Conservation (phyloP, 2,329 filamentous ascomycete species). For the Sarocladium oryzae region DNA sequence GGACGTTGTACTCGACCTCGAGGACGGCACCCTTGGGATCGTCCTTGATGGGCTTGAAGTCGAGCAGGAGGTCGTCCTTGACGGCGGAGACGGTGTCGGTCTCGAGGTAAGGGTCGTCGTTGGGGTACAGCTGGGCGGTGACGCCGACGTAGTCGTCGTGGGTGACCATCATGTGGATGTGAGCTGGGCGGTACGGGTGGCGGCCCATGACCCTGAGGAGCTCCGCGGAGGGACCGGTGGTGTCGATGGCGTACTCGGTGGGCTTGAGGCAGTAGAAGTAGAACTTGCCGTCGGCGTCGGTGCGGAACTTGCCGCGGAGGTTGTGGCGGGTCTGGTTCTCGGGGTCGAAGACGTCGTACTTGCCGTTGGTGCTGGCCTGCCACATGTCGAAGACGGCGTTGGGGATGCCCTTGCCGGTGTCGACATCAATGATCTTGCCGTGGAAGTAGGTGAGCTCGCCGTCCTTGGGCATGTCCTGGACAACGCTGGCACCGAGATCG, state of each 20-base stretch:
- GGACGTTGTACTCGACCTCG: constrained; percentile 36
- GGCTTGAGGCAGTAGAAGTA: constrained; percentile 71
- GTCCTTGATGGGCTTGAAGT: constrained; percentile 39
- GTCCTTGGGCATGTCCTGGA: constrained; percentile 52
- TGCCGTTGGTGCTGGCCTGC: constrained; percentile 69
- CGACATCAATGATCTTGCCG: constrained; percentile 58
- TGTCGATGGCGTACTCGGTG: constrained; percentile 65
- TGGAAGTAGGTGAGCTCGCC: constrained; percentile 62
- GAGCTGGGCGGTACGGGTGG: constrained; percentile 42
- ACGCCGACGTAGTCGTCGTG: constrained; percentile 62
- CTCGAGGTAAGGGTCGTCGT: constrained; percentile 56
- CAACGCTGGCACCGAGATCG: constrained; percentile 57
- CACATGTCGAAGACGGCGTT: constrained; percentile 70
- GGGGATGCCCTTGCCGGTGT: constrained; percentile 59
- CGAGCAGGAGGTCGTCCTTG: constrained; percentile 44
- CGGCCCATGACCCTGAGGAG: constrained; percentile 40
- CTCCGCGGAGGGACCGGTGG: constrained; percentile 44
- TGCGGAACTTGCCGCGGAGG: constrained; percentile 68
- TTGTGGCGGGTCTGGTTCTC: constrained; percentile 67
- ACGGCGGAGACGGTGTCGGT: constrained; percentile 44
- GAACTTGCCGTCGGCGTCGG: constrained; percentile 63
- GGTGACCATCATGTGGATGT: constrained; percentile 46
- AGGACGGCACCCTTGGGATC: constrained; percentile 28
- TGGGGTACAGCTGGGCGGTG: constrained; percentile 73
- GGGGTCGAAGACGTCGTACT: constrained; percentile 71